Percentiles rank a stretch among this genome's conserved stretches.
These are phyloP conservation scores for Nannizziopsis arthrosporioides DNA, from an alignment of 2,329 filamentous ascomycete genomes.

Conservation along the genomic window DNA sequence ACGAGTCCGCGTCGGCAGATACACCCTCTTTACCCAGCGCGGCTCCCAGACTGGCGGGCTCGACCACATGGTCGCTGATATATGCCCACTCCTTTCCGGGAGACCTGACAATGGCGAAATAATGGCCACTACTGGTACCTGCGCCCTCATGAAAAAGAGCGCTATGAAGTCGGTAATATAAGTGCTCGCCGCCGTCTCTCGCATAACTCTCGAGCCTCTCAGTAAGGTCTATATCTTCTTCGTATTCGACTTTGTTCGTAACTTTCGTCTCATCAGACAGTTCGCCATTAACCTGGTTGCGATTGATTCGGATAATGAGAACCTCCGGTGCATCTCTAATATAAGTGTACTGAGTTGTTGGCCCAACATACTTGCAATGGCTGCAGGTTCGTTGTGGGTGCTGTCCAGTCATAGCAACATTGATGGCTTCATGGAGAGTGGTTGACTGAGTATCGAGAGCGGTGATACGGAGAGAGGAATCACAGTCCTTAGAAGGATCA, in stretches of 20 bases:
- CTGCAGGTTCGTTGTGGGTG: conserved; percentile 1
- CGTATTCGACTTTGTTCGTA: conserved; percentile 6
- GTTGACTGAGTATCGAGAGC: not conserved
- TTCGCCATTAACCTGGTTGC: not conserved
- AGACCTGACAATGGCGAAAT: conserved; percentile 9
- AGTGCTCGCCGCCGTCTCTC: not conserved
- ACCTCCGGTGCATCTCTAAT: conserved; percentile 14
- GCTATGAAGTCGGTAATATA: conserved; percentile 11
- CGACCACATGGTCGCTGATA: conserved; percentile 6
- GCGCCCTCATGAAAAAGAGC: conserved; percentile 9
- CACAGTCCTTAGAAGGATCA: not conserved
- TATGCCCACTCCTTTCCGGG: conserved; percentile 11
- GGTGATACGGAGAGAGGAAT: not conserved
- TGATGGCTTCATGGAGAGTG: not conserved
- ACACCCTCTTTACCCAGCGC: not conserved
- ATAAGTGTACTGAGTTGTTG: conserved; percentile 1
- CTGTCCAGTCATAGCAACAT: not conserved
- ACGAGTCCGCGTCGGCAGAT: not conserved
- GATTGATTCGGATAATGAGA: conserved; percentile 12
- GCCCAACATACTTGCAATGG: not conserved
- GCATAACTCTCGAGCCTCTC: conserved; percentile 2
- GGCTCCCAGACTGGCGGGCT: not conserved
- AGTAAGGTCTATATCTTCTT: conserved; percentile 13
- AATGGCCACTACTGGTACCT: conserved; percentile 8
- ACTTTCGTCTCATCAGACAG: not conserved